A percentile compares a stretch with the other conserved stretches of the same genome.
phyloP scores from a whole-genome alignment of 495 filamentous ascomycete species.

The Usnea hakonensis region DNA sequence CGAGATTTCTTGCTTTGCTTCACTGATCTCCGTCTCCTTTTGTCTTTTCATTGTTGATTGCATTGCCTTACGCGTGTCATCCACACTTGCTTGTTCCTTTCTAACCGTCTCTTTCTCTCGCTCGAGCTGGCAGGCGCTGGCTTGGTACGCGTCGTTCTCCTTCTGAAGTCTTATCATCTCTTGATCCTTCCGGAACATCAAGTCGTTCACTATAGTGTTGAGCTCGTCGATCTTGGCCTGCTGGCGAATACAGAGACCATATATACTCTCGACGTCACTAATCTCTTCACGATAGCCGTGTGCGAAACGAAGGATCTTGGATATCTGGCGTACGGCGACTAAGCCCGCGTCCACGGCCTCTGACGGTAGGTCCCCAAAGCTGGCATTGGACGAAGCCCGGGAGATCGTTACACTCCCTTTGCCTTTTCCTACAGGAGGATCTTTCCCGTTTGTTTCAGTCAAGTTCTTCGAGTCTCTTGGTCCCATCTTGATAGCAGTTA shows the following conservation, averaged over 20 bases:
- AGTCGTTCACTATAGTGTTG: neutral
- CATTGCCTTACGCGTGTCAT: neutral
- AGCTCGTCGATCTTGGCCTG: conserved; percentile 6
- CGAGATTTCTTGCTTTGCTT: conserved; percentile 2
- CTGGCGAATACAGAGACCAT: conserved; percentile 3
- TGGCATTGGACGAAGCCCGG: conserved; percentile 1
- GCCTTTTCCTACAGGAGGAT: neutral
- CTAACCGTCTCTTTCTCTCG: neutral
- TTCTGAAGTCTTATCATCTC: conserved; percentile 4
- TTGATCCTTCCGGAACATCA: conserved; percentile 3
- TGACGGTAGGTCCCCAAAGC: neutral
- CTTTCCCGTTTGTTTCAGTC: neutral
- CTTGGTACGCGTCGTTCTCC: conserved; percentile 1
- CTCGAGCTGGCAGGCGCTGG: neutral
- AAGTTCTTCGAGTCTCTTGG: neutral
- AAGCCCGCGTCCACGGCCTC: neutral
- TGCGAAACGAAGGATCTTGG: neutral
- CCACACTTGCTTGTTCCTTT: neutral
- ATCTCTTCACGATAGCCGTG: conserved; percentile 5
- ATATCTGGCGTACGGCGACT: neutral
- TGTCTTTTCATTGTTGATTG: neutral
- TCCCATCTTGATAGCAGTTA: neutral
- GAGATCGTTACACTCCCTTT: neutral
- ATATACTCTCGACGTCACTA: conserved; percentile 1
- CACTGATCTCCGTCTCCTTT: neutral